These are phyloP conservation scores for Aspergillus calidoustus DNA, from an alignment of 2,329 filamentous ascomycete species.

Conservation along the genomic window DNA sequence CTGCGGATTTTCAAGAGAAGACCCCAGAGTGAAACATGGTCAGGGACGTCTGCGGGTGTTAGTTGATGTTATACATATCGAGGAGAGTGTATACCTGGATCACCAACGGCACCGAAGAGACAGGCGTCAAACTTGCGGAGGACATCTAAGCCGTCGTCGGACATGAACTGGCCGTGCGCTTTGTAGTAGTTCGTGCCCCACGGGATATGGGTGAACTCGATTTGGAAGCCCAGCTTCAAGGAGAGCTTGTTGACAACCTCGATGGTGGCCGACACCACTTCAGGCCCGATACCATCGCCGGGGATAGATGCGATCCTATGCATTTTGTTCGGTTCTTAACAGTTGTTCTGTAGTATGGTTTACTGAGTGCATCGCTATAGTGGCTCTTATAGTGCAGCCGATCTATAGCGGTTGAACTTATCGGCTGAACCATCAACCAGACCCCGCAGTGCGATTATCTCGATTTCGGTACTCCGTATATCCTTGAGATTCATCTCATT, in stretches of 20 bases:
- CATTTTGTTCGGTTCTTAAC: conserved; percentile 9
- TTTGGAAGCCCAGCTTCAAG: conserved; percentile 50
- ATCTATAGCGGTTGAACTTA: conserved; percentile 1
- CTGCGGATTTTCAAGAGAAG: conserved; percentile 61
- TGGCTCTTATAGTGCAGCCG: not conserved
- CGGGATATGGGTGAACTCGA: conserved; percentile 56
- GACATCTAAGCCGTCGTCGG: conserved; percentile 55
- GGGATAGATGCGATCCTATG: conserved; percentile 60
- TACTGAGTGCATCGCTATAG: not conserved
- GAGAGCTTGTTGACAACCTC: conserved; percentile 53
- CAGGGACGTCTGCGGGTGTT: conserved; percentile 53
- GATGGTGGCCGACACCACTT: conserved; percentile 64
- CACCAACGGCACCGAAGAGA: conserved; percentile 65
- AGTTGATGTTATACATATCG: not conserved
- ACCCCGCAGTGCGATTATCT: not conserved
- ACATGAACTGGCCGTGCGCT: conserved; percentile 58
- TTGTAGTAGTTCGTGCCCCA: conserved; percentile 49
- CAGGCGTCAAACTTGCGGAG: conserved; percentile 59
- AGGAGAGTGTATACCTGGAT: conserved; percentile 48
- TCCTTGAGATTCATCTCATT: not conserved
- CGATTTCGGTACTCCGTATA: not conserved
- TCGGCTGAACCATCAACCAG: conserved; percentile 11
- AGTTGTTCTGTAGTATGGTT: not conserved
- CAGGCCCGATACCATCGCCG: conserved; percentile 66
- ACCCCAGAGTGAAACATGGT: conserved; percentile 62